Evolutionary conservation across 208 protist genomes (phyloP), one percentile per base, ranked within the genome.

Genomic region (Endotrypanum monterogeii): DNA sequence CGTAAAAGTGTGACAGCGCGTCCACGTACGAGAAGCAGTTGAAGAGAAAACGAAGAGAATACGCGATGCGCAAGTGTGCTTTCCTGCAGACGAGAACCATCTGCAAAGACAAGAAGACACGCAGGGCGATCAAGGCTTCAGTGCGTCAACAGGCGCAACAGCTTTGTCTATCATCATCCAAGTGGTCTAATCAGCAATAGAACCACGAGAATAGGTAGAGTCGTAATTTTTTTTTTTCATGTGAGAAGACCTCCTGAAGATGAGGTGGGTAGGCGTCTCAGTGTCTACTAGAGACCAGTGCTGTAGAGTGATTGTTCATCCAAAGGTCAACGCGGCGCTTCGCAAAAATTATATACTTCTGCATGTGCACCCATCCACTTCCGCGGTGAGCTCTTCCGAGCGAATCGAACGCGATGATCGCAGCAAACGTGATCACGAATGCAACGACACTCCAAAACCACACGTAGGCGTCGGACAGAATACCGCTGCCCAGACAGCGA

Each of bases 261-360:
- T 20, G 44, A 1, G 48, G n/a, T 25, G n/a, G 18, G 39, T 16
- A 54, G 14, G 44, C 65, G 20, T 52, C 23, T 79, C 73, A 90
- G 2, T 78, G 16, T 69, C 75, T 83, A 12, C n/a, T 8, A 8
- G 28, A 18, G 39, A 83, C 73, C 23, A 95, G 50, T 5, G 89
- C 81, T 2, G 81, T 87, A 25, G 88, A 82, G 60, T 90, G 81
- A 39, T 82, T 80, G 23, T 88, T 88, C 84, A 87, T 91, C 55
- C 82, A 81, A 32, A 91, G 87, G 58, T 91, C 84, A 20, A 87
- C 50, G 6, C 89, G 84, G 5, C 89, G 90, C 71, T 88, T 87
- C 16, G 74, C 78, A n/a, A 96, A 75, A 61, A 96, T 90, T 57
- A 94, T 56, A 74, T 93, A 89, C 69, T 94, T 94, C n/a, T 93